Evolutionary conservation across 495 filamentous ascomycete genomes (phyloP).

Genomic region (Opeltia flavorubescens): DNA sequence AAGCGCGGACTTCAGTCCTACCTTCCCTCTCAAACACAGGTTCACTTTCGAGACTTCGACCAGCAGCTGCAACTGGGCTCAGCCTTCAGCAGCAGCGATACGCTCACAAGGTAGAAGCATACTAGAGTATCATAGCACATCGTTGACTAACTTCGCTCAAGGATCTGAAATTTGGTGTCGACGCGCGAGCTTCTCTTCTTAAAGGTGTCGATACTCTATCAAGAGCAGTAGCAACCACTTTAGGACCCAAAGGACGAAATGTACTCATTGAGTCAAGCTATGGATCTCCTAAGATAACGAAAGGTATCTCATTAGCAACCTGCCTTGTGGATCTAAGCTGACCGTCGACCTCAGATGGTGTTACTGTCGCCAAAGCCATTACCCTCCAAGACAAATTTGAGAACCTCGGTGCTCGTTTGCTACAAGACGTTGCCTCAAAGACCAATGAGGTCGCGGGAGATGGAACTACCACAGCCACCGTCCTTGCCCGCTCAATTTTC

Average conservation of each 20-base stretch:
- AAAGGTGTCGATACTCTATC: conserved; percentile 93
- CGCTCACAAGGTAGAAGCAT: conserved; percentile 70
- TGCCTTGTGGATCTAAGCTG: conserved; percentile 14
- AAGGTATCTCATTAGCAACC: conserved; percentile 46
- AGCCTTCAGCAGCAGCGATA: conserved; percentile 76
- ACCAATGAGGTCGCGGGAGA: conserved; percentile 98
- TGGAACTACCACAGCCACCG: conserved; percentile 93
- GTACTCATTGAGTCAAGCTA: conserved; percentile 96
- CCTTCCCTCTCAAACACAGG: conserved; percentile 40
- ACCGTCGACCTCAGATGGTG: conserved; percentile 54
- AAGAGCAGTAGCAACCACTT: conserved; percentile 88
- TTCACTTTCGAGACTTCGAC: conserved; percentile 16
- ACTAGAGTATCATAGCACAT: conserved; percentile 3
- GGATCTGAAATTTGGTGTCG: conserved; percentile 98
- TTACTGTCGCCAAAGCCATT: conserved; percentile 85
- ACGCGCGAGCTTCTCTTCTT: conserved; percentile 76
- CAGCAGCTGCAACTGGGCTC: conserved; percentile 32
- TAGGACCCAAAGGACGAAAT: conserved; percentile 96
- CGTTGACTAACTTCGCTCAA: conserved; percentile 22
- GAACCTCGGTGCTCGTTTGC: conserved; percentile 90
- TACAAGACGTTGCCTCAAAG: conserved; percentile 97
- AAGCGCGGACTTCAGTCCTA: conserved; percentile 53
- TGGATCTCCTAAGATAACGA: conserved; percentile 98
- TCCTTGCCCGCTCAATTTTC: conserved; percentile 96
- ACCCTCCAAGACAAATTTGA: conserved; percentile 97